Evolutionary conservation across 2,329 filamentous ascomycete species (phyloP), one percentile per base, ranked within the genome.

Genomic region (Monilinia fructicola): DNA sequence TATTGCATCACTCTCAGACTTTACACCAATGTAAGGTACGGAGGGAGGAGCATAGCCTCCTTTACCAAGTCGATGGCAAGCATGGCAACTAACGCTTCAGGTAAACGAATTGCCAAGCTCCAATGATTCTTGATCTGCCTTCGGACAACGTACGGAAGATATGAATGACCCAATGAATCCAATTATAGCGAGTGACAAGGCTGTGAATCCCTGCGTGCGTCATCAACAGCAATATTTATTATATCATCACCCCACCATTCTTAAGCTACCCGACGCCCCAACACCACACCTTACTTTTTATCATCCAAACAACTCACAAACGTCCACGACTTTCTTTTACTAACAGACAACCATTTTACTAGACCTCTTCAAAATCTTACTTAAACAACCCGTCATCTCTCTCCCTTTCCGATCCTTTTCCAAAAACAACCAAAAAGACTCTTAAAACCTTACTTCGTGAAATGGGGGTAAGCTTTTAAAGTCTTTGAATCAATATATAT

Each of bases 381-480:
- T 23, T 48, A 60, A 60, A 60, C 28, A 23, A 6, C 56, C 26
- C 7, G n/a, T 11, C 40, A 59, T 31, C 42, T 21, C 16, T 46
- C 18, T 21, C 18, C 28, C 9, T 26, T 26, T 12, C 2, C 40
- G 18, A 35, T 2, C 14, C 14, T 6, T 11, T 12, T 26, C 14
- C 14, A 26, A 38, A 21, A 58, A 21, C 44, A 48, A 50, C 7
- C 3, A 26, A 50, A 56, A 46, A 65, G 64, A 60, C 54, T 61
- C n/a, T 59, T 50, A 60, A 53, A 65, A 56, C 31, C 42, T 60
- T 59, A 40, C 46, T 65, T 60, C 44, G 21, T 35, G 26, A 54
- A 18, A 65, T 65, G 64, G 64, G 64, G 64, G 64, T 65, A 61
- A 65, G 64, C 54, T 65, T 65, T 65, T 65, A 65, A 61, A 55